A percentile compares a stretch with the other conserved stretches of the same genome.
phyloP scores from a whole-genome alignment of 148 eudicot genomes.

The Mesembryanthemum crystallinum region DNA sequence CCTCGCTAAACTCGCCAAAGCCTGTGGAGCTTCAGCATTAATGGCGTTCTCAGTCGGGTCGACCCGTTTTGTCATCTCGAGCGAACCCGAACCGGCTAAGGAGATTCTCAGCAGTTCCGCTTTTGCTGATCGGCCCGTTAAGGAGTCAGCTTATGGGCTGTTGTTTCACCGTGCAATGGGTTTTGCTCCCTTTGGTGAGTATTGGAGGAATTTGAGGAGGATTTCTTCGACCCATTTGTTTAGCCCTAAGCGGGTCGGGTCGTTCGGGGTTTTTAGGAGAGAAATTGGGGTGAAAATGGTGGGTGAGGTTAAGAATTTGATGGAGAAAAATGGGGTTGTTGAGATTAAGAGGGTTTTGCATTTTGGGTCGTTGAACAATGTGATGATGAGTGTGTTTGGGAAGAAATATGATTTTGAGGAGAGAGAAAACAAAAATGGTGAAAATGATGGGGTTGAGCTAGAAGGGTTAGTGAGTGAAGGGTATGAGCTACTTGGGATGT shows the following conservation, averaged over 20 bases:
- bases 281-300: conserved; percentile 52
- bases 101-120: conserved; percentile 62
- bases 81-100: conserved; percentile 65
- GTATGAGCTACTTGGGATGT: conserved; percentile 68
- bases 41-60: conserved; percentile 91
- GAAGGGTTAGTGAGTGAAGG: conserved; percentile 78
- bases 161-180: conserved; percentile 91
- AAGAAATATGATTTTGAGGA: conserved; percentile 40
- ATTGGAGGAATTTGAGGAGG: conserved; percentile 74
- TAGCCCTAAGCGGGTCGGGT: conserved; percentile 43
- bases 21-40: conserved; percentile 28
- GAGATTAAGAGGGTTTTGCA: conserved; percentile 54
- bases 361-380: conserved; percentile 75
- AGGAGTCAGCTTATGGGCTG: conserved; percentile 81
- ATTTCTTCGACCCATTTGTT: conserved; percentile 70
- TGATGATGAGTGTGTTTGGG: conserved; percentile 90
- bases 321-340: conserved; percentile 41
- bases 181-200: conserved; percentile 82
- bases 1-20: conserved; percentile 29
- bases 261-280: conserved; percentile 38
- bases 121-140: conserved; percentile 82
- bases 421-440: neutral
- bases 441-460: conserved; percentile 25
- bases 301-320: conserved; percentile 20
- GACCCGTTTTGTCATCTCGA: conserved; percentile 65